Base-by-base conservation (phyloP, 1,284 basidiomycete species). In the Marasmius oreades region DNA sequence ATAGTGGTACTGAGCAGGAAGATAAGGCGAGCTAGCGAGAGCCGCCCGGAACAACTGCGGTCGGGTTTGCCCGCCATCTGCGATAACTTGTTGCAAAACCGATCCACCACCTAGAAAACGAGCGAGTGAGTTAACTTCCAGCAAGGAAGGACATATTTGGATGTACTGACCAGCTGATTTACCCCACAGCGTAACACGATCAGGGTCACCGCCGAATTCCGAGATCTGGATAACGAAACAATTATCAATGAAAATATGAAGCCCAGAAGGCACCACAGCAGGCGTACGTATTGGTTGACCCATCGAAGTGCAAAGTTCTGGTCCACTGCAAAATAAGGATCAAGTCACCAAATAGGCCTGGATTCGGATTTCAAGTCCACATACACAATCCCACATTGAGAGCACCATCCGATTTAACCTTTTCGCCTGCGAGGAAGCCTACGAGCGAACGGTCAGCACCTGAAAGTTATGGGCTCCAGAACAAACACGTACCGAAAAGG, bases 1-100 rank as follows among this genome's bases (percentile, higher is more conserved):
- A 59, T 71, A 80, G 1, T 58, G 45, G 51, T 79, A 80, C 55
- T 80, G 77, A 0, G 78, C 70, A 0, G 77, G 76, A 1, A 79
- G 56, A 60, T 70, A 78, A 0, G 68, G 64, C 0, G 78, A 80
- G 52, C 75, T 78, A 1, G 74, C 71, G 5, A 79, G 77, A 1
- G 76, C 78, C 8, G 59, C 68, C 53, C 66, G 66, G 66, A 79
- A 81, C 6, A 81, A 60, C 0, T 71, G 70, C 1, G 77, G 79
- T 11, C 63, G 61, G 0, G 71, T 73, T 28, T 66, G 64, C 5
- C 74, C 75, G 16, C 64, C 65, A 28, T 73, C 47, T 11, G 72
- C 71, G 16, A 69, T 59, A 8, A 70, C 18, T 4, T 71, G 70
- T 14, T 70, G 68, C 1, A 72, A 24, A n/a, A 71, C 70, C 0